phyloP scores from a whole-genome alignment of 345 rosid species.

The Anastatica hierochuntica region DNA sequence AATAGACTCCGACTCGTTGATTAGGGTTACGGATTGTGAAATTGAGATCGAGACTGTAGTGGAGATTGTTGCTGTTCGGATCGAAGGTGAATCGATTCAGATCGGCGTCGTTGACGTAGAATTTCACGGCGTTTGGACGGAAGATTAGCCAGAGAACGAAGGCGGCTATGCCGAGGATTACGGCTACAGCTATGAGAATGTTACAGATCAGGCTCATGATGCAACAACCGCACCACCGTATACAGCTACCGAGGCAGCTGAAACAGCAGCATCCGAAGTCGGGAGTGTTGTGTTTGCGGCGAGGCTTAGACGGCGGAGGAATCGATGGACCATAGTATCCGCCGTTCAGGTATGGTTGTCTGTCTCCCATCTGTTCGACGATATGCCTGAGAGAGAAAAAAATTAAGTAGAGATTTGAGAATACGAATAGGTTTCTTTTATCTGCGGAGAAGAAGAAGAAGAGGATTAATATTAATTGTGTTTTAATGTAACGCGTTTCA shows the following conservation, averaged over 20 bases:
- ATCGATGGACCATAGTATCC: slow-evolving; percentile 66
- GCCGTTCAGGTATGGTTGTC: slow-evolving; percentile 36
- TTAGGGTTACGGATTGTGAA: slow-evolving; percentile 59
- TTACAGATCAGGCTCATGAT: slow-evolving; percentile 41
- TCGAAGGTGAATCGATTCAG: slow-evolving; percentile 36
- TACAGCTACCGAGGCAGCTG: slow-evolving; percentile 41
- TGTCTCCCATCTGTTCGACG: slow-evolving; percentile 24
- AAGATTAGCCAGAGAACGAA: slow-evolving; percentile 50
- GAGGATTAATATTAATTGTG: not conserved
- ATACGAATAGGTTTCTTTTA: not conserved
- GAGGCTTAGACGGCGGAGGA: slow-evolving; percentile 33
- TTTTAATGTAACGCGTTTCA: not conserved
- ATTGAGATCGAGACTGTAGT: slow-evolving; percentile 37
- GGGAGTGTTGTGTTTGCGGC: slow-evolving; percentile 33
- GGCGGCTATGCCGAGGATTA: slow-evolving; percentile 31
- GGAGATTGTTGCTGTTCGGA: slow-evolving; percentile 29
- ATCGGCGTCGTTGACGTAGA: slow-evolving; percentile 37
- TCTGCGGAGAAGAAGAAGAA: not conserved
- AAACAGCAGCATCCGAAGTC: slow-evolving; percentile 33
- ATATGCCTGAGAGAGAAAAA: slow-evolving; percentile 13
- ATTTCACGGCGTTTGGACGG: slow-evolving; percentile 49
- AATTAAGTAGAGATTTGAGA: not conserved
- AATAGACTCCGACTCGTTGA: slow-evolving; percentile 41
- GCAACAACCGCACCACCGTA: slow-evolving; percentile 44
- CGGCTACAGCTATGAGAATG: slow-evolving; percentile 28